Base-by-base conservation (phyloP, 345 rosid genomes). In the Populus alba region DNA sequence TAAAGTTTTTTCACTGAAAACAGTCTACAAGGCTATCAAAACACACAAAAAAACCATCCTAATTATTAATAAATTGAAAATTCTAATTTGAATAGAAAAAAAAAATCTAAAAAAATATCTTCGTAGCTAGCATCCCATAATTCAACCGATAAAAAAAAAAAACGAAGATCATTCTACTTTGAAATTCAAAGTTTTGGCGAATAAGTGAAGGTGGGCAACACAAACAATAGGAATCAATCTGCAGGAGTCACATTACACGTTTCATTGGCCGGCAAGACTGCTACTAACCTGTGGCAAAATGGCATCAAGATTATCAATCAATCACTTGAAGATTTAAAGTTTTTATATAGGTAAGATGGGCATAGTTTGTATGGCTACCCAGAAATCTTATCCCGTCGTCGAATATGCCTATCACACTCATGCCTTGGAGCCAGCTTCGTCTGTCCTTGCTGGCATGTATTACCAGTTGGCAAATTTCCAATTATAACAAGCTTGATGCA, bases 261-360 rank as follows among this genome's bases (percentile, higher is more conserved):
- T 41, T 35, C n/a, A n/a, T 33, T 51, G 7, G 76, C 76, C 62
- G 47, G 63, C 62, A 22, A 31, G 20, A 72, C 11, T 66, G 63
- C 63, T 4, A 49, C 1, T 45, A 74, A 53, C 31, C 27, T n/a
- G 72, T 59, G 27, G 63, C 13, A 3, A 11, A 11, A 23, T 20
- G 72, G 78, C 61, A 75, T 66, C 62, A 45, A 66, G 20, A 45
- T 74, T 41, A 47, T 39, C n/a, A 29, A 74, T 67, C 71, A 67
- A 22, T 37, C 47, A 68, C 38, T n/a, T 9, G 25, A 59, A 59
- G 15, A 59, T 9, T 1, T 59, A 10, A 11, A 59, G 25, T 8
- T n/a, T n/a, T 57, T 57, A n/a, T 43, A 43, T 43, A 43, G 47
- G 1, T 9, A 18, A 3, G 3, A 51, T 53, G 55, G 20, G 18